Evolutionary conservation across 169 alveolate genomes (phyloP).

Genomic region (Toxoplasma gondii): DNA sequence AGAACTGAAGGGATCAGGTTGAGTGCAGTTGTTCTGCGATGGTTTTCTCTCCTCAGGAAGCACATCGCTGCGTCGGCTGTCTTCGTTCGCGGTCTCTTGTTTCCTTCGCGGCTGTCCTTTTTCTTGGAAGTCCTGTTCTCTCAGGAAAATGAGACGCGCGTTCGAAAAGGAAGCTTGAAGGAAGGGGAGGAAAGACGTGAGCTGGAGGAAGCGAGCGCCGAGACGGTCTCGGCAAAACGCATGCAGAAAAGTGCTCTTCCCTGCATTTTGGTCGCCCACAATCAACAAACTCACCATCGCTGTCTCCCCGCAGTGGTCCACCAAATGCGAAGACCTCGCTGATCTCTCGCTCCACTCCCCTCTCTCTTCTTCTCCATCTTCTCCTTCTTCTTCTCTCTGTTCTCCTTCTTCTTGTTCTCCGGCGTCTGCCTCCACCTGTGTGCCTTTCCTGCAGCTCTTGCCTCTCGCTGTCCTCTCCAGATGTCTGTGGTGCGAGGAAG

Average conservation of each 20-base stretch:
- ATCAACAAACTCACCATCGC: conserved; percentile 36
- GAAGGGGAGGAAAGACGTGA: conserved; percentile 61
- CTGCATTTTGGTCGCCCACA: conserved; percentile 72
- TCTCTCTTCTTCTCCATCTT: conserved; percentile 10
- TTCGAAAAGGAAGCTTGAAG: conserved; percentile 61
- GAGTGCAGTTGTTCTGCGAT: not conserved
- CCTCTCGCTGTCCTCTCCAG: no score
- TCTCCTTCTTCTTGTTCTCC: not conserved
- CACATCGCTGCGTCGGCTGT: not conserved
- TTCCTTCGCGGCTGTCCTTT: not conserved
- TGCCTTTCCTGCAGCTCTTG: no score
- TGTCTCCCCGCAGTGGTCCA: not conserved
- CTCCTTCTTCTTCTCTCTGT: conserved; percentile 32
- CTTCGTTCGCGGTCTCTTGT: not conserved
- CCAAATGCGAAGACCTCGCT: conserved; percentile 9
- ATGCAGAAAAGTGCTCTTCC: conserved; percentile 62
- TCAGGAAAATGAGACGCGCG: conserved; percentile 23
- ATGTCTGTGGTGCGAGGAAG: no score
- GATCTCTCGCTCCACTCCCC: not conserved
- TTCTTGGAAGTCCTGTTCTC: not conserved
- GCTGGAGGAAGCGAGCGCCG: not conserved
- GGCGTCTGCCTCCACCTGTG: no score
- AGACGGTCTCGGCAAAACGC: conserved; percentile 1
- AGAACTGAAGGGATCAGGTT: not conserved
- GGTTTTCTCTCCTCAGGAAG: not conserved